Evolutionary conservation across 1,284 basidiomycete species (phyloP), one percentile per base, ranked within the genome.

Genomic region (Cutaneotrichosporon spelunceum): DNA sequence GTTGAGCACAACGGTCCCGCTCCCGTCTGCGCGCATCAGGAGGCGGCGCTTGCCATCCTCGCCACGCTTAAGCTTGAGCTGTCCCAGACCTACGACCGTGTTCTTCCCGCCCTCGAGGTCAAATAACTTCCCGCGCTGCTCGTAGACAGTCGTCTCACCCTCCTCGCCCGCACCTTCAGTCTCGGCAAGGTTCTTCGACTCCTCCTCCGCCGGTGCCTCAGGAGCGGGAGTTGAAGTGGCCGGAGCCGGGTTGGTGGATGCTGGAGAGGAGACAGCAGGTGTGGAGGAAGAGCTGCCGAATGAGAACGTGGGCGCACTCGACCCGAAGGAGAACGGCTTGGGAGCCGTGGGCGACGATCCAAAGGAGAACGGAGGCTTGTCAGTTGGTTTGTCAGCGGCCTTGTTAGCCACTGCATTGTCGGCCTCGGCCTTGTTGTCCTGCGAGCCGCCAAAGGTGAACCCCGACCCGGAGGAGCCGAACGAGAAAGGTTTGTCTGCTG

Each of bases 81-180:
- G 61, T 3, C 76, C 77, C 30, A 78, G 39, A 0, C 75, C 75
- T 44, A 63, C 61, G 47, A 75, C 72, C 53, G 83, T 65, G 52
- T 68, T 70, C 53, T 65, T 82, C 36, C 82, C 82, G 29, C 66
- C 70, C 26, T 74, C 81, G 70, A 90, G 74, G 70, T 82, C 84
- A 70, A 81, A 87, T 44, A 88, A 84, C 73, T 88, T 90, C 53
- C 84, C 81, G 69, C 83, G 84, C 57, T 84, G 80, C 56, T 83
- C 81, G 72, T 87, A 81, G 21, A 82, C 79, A 3, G 88, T 91
- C 60, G 87, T 86, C 73, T 93, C 91, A 48, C 87, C 82, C 74
- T 93, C 88, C 78, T 93, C 91, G 19, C 79, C 79, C 7, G 70
- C 72, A 8, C 78, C 79, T 7, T 64, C 66, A 2, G 61, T 65